These are phyloP conservation scores for Ajuga chamaepitys DNA, from an alignment of 257 asterid genomes.

Conservation along the genomic window DNA sequence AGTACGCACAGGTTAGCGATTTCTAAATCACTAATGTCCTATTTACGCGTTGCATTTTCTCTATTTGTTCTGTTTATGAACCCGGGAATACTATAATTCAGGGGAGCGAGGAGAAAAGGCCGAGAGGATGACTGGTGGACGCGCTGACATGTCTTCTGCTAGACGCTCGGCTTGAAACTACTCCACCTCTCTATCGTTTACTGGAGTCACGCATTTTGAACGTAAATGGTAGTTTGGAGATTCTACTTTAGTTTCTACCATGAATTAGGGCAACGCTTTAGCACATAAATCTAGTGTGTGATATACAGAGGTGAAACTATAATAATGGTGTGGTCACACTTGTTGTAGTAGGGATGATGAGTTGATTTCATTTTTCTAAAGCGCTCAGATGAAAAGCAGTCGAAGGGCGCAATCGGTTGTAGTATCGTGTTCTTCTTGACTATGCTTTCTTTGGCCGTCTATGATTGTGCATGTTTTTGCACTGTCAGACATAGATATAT, in stretches of 20 bases:
- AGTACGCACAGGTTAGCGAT: constrained; percentile 75
- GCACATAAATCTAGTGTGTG: background rate
- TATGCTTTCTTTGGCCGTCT: too few relatives aligned
- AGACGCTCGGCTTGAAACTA: constrained; percentile 13
- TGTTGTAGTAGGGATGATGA: too few relatives aligned
- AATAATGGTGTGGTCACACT: background rate
- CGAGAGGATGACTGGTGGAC: constrained; percentile 89
- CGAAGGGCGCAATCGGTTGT: background rate
- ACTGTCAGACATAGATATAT: too few relatives aligned
- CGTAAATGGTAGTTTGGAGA: background rate
- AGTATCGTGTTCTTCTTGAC: too few relatives aligned
- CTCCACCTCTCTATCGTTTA: background rate
- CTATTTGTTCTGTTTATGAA: background rate
- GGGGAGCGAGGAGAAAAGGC: constrained; percentile 90
- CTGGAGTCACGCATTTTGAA: constrained; percentile 1
- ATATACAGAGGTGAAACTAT: background rate
- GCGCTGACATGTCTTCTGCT: constrained; percentile 53
- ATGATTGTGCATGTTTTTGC: too few relatives aligned
- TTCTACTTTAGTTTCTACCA: background rate
- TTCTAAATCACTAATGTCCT: background rate
- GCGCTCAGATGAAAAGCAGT: too few relatives aligned
- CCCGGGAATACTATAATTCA: constrained; percentile 8
- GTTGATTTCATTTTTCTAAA: too few relatives aligned
- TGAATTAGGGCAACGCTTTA: background rate
- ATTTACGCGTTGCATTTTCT: background rate